A percentile compares a stretch with the other conserved stretches of the same genome.
Conservation (phyloP, 2,329 filamentous ascomycete species). For the Colletotrichum kahawae region DNA sequence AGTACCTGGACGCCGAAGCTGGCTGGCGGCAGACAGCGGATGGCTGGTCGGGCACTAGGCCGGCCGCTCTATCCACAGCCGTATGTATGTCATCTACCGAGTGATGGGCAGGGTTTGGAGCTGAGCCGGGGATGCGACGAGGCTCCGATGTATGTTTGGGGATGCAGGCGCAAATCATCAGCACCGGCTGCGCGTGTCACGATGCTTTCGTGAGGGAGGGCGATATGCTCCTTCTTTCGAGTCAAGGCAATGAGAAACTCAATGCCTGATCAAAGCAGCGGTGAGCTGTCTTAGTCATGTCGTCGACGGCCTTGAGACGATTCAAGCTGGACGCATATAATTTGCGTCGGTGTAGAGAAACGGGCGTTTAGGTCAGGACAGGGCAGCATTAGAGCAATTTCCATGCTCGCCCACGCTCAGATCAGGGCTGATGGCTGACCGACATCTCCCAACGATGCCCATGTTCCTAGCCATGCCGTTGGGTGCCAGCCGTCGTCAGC, state of each 20-base stretch:
- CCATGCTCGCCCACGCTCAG: background rate
- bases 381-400: background rate
- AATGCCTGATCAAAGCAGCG: conserved; percentile 6
- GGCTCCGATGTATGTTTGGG: background rate
- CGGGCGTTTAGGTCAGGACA: background rate
- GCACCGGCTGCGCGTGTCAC: background rate
- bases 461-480: background rate
- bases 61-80: background rate
- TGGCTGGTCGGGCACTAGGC: background rate
- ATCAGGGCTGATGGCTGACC: background rate
- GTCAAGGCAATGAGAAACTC: background rate
- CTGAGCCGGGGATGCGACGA: background rate
- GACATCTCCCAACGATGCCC: background rate
- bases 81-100: conserved; percentile 22
- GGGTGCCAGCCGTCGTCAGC: conserved; percentile 2
- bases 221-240: background rate
- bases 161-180: background rate
- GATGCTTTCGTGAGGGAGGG: background rate
- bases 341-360: background rate
- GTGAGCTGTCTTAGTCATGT: conserved; percentile 10
- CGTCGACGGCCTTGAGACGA: background rate
- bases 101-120: background rate
- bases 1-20: background rate
- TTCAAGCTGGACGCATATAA: background rate
- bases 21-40: background rate